These are phyloP conservation scores for Novymonas esmeraldas DNA, from an alignment of 208 protist genomes.

Conservation along the genomic window DNA sequence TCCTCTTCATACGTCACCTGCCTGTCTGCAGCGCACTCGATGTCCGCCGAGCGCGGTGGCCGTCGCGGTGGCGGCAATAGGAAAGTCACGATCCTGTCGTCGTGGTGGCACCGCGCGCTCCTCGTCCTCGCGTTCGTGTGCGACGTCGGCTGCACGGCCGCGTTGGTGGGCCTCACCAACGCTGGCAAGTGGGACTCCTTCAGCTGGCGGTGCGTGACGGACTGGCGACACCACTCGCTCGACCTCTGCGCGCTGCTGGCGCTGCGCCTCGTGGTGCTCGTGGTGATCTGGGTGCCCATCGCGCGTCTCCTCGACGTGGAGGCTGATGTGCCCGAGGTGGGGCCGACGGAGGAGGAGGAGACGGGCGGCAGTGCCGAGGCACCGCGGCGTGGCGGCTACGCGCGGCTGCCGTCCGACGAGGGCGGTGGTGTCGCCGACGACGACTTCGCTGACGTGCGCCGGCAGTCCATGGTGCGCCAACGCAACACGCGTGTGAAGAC, in stretches of 20 bases:
- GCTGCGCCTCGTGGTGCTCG: conserved; percentile 26
- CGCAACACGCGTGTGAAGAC: conserved; percentile 31
- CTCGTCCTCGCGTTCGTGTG: conserved; percentile 27
- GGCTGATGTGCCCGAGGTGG: conserved; percentile 1
- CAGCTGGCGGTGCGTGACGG: conserved; percentile 16
- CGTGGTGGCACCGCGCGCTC: conserved; percentile 14
- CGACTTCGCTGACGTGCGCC: conserved; percentile 13
- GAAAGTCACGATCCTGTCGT: conserved; percentile 28
- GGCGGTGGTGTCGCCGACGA: not conserved
- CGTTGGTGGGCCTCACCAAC: conserved; percentile 14
- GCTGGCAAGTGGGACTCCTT: conserved; percentile 12
- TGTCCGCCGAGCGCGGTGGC: conserved; percentile 25
- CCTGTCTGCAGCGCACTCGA: not conserved
- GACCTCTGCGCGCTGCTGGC: conserved; percentile 31
- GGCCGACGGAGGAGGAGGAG: not conserved
- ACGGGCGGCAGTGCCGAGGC: not conserved
- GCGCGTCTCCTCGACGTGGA: conserved; percentile 7
- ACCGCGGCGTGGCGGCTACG: conserved; percentile 15
- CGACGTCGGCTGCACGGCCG: conserved; percentile 23
- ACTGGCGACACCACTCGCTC: conserved; percentile 24
- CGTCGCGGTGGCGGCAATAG: conserved; percentile 20
- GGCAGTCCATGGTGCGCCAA: conserved; percentile 27
- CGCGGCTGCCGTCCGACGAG: conserved; percentile 9
- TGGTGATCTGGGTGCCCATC: conserved; percentile 9
- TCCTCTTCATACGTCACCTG: not conserved